These are phyloP conservation scores for Candida sithepensis DNA, from an alignment of 805 yeast species.

Conservation along the genomic window DNA sequence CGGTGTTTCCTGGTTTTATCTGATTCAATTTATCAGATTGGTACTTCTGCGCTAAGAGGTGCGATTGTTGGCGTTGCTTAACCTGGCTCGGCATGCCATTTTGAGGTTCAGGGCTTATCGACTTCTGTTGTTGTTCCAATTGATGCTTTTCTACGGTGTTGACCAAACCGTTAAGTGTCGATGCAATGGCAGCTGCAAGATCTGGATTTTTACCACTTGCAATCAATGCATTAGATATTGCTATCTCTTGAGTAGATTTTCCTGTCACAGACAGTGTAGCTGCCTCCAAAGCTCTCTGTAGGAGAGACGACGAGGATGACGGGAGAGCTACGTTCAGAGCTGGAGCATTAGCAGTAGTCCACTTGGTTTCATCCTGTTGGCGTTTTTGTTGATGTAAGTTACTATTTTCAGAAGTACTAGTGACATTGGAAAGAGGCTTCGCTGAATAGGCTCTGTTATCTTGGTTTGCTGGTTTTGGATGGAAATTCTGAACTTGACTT, in stretches of 20 bases:
- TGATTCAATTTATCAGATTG: neutral
- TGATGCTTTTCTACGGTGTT: slow-evolving; percentile 14
- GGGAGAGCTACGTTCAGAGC: neutral
- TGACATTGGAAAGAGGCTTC: neutral
- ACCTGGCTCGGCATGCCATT: too few species aligned
- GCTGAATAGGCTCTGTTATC: neutral
- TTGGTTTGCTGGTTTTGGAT: neutral
- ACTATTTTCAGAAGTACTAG: neutral
- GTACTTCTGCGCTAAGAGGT: neutral
- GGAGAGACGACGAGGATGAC: slow-evolving; percentile 5
- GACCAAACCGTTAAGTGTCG: slow-evolving; percentile 23
- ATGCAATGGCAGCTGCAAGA: slow-evolving; percentile 27
- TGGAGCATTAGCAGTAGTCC: neutral
- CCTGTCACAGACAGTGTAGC: slow-evolving; percentile 58
- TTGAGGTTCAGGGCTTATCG: neutral
- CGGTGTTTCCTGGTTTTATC: neutral
- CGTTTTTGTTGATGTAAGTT: neutral
- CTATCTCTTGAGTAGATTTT: slow-evolving; percentile 46
- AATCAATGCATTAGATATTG: slow-evolving; percentile 45
- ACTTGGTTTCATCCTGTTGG: neutral
- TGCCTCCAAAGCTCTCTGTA: slow-evolving; percentile 48
- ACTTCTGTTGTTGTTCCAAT: slow-evolving; percentile 7
- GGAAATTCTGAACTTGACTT: neutral
- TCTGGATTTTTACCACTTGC: slow-evolving; percentile 50
- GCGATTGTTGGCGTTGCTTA: neutral